Base-by-base conservation (phyloP, 2,329 filamentous ascomycete genomes). In the Hymenoscyphus scutula region DNA sequence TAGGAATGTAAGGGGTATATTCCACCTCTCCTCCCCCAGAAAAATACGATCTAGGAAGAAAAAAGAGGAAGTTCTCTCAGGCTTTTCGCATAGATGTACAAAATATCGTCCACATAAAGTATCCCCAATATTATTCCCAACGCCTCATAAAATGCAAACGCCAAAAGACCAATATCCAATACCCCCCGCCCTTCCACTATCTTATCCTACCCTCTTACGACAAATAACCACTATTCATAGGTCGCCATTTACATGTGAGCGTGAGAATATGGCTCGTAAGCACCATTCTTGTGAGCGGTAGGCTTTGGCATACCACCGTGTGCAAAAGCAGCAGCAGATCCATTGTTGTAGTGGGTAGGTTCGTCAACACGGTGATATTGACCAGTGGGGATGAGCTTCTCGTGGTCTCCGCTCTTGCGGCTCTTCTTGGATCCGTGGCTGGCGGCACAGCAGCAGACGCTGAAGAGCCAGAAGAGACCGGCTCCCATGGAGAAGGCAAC, bases 381-480 rank as follows among this genome's bases (percentile, higher is more conserved):
- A 8, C 63, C 69, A 17, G 54, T 62, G n/a, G 67, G 66, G 17
- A 68, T 66, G 13, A 71, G 59, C 64, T 74, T 74, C 66, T 74
- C 72, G 3, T 53, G 48, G 59, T 74, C 71, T 19, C 69, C 69
- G 53, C 62, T 66, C 13, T 61, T 37, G 15, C 65, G 34, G 58
- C 32, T 63, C 25, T 41, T 62, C 29, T 63, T 68, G 58, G 32
- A 30, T 25, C 65, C 56, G 58, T 66, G 62, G 29, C 70, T 63
- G 15, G 67, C 27, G 1, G 65, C 69, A 82, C 93, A 97, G 86
- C 93, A 98, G 88, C 94, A 98, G 72, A 90, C 84, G 76, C 88
- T 91, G 76, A 96, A 86, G 73, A 93, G 79, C 94, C 95, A 98
- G 88, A 98, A 97, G 74, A 97, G 78, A 67, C 85, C 86, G 7